Conservation (phyloP, 768 basidiomycete genomes). For the Hypholoma sublateritium region DNA sequence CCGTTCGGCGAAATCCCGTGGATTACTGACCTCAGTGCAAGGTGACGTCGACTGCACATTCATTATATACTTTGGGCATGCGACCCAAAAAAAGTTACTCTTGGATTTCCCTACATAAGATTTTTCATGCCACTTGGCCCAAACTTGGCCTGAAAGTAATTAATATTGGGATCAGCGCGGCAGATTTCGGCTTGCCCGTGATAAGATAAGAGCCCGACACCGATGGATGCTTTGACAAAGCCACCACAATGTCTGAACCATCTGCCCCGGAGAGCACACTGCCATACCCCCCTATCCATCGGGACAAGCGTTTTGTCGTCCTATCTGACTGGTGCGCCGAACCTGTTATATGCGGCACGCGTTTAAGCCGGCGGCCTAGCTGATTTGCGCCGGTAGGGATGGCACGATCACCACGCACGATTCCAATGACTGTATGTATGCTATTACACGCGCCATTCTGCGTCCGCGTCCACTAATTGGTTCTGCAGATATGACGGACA, state of each 20-base stretch:
- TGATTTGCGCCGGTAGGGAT: conserved; percentile 54
- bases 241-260: conserved; percentile 27
- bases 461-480: neutral
- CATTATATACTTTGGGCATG: too few species aligned
- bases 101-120: too few species aligned
- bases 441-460: neutral
- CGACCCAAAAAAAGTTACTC: too few species aligned
- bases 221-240: neutral
- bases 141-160: too few species aligned
- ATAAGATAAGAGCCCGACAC: neutral
- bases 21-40: too few species aligned
- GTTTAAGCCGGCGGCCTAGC: neutral
- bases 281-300: conserved; percentile 79
- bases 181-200: neutral
- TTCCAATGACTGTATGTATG: conserved; percentile 92
- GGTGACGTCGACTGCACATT: too few species aligned
- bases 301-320: conserved; percentile 80
- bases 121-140: too few species aligned
- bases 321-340: conserved; percentile 84
- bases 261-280: conserved; percentile 59
- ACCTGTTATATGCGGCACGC: conserved; percentile 4
- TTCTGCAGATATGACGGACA: conserved; percentile 80
- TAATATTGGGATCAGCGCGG: neutral
- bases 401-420: conserved; percentile 93
- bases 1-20: neutral